Percentiles rank a stretch among this genome's conserved stretches.
Conservation (phyloP, 306 rosid species). For the Cucumis sativus region Cucumber_9930_V3 NC_026655.2:16351001-16351500, state of each 20-base stretch:
- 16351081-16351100: neutral
- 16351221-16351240: constrained; percentile 78
- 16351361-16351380: neutral
- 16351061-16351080: neutral
- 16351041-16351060: neutral
- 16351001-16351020: constrained; percentile 79
- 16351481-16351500: constrained; percentile 97
- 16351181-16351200: neutral
- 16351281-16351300: constrained; percentile 59
- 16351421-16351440: neutral
- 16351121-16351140: neutral
- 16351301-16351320: constrained; percentile 66
- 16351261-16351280: constrained; percentile 70
- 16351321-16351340: constrained; percentile 68
- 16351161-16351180: neutral
- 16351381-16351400: neutral
- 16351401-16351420: neutral
- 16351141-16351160: neutral
- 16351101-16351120: neutral
- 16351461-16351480: constrained; percentile 98
- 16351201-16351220: constrained; percentile 25
- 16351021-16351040: neutral
- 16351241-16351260: constrained; percentile 81
- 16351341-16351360: constrained; percentile 79
- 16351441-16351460: constrained; percentile 1